Base-by-base conservation (phyloP, 176 grass and related monocot genomes). In the Raddia guianensis region DNA sequence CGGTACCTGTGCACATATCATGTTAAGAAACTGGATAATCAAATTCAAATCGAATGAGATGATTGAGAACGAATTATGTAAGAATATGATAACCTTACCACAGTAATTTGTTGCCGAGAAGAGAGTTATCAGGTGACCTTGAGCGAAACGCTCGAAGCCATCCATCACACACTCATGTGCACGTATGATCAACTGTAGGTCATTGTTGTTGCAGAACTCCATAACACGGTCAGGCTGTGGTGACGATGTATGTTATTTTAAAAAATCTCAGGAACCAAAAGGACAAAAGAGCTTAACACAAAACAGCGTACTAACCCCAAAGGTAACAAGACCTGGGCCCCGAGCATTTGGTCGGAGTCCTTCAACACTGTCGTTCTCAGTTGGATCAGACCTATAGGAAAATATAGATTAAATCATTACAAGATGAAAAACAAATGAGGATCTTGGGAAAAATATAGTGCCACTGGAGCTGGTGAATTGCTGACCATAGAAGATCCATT, bases 141-240 rank as follows among this genome's bases (percentile, higher is more conserved):
- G 97, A 79, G 97, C 97, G 18, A 99, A 99, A 47, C 97, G 93
- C 87, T 99, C 93, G 63, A 99, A 99, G 66, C 97, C 97, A 91
- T 99, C 97, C 93, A 99, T 99, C 68, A 99, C 97, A 93, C 97
- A 99, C 70, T 99, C 97, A 5, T 99, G 97, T 47, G 97, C 97
- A 75, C 97, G 88, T 65, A 99, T 87, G 12, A 96, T 99, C 74
- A 99, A 95, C 76, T 99, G 97, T 8, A 99, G 66, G 76, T 96
- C 90, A 91, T 99, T 99, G 73, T 99, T 99, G 78, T 96, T 89
- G 82, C 97, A 99, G 80, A 99, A 99, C 86, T 99, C 97, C 97
- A 96, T 95, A 73, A 99, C 97, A 80, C 93, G 85, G 32, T 99
- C 97, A 82, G 96, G 96, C 96, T 99, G 91, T n/a, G 68, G 32